phyloP scores from a whole-genome alignment of 345 rosid species.

The Eucalyptus brandiana region DNA sequence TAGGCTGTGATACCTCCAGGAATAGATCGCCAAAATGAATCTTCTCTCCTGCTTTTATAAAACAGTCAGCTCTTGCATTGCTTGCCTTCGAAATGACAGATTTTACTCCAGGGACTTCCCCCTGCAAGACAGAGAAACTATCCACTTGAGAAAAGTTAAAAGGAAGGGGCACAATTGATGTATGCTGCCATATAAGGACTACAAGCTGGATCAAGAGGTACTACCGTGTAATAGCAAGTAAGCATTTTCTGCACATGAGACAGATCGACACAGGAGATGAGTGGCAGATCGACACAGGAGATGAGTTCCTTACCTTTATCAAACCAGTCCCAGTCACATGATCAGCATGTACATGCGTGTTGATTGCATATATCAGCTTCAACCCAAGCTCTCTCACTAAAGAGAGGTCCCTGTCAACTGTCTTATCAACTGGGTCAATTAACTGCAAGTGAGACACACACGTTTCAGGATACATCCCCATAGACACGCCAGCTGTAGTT shows the following conservation, averaged over 20 bases:
- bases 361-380: constrained; percentile 74
- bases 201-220: not conserved
- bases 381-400: constrained; percentile 62
- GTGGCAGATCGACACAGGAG: not conserved
- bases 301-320: constrained; percentile 37
- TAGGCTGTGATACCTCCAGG: constrained; percentile 35
- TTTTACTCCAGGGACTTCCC: constrained; percentile 42
- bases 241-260: not conserved
- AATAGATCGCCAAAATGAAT: constrained; percentile 54
- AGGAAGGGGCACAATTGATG: too few species aligned
- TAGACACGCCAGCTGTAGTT: not conserved
- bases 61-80: constrained; percentile 66
- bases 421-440: constrained; percentile 90
- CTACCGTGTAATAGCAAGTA: not conserved
- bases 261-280: not conserved
- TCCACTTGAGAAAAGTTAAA: not conserved
- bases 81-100: constrained; percentile 82
- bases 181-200: too few species aligned
- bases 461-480: not conserved
- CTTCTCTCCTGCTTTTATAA: constrained; percentile 62
- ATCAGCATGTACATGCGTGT: constrained; percentile 99
- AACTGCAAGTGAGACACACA: constrained; percentile 23
- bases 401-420: constrained; percentile 74
- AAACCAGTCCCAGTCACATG: constrained; percentile 91
- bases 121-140: constrained; percentile 17